A percentile compares a stretch with the other conserved stretches of the same genome.
phyloP scores from a whole-genome alignment of 139 green algal species.

The Spirogloea muscicola region DNA sequence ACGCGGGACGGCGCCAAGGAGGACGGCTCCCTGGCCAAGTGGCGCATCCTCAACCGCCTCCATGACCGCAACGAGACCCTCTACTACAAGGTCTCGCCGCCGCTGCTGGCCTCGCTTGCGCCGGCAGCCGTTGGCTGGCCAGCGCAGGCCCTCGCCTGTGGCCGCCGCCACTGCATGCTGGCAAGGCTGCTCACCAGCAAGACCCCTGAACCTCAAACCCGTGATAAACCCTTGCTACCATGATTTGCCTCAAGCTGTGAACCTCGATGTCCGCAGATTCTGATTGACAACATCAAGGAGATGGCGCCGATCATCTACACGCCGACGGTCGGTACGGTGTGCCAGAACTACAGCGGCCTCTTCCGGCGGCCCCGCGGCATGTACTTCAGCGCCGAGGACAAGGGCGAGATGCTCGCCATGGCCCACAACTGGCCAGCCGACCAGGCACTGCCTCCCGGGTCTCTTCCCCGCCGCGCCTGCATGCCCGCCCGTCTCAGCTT shows the following conservation, averaged over 20 bases:
- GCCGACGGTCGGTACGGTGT: conserved; percentile 75
- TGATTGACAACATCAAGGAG: conserved; percentile 58
- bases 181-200: too few species aligned
- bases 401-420: conserved; percentile 55
- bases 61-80: conserved; percentile 94
- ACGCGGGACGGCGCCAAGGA: not conserved
- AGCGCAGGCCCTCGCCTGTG: not conserved
- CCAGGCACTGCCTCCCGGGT: too few species aligned
- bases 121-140: conserved; percentile 23
- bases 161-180: too few species aligned
- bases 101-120: conserved; percentile 9
- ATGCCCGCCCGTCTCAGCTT: too few species aligned
- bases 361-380: conserved; percentile 80
- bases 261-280: too few species aligned
- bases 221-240: too few species aligned
- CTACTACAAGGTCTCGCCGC: conserved; percentile 70
- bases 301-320: conserved; percentile 86
- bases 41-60: conserved; percentile 41
- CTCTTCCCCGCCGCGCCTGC: too few species aligned
- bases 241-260: too few species aligned
- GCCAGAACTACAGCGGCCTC: conserved; percentile 51
- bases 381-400: conserved; percentile 82
- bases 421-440: conserved; percentile 59
- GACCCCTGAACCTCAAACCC: too few species aligned
- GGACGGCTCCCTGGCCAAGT: conserved; percentile 58